A percentile compares a stretch with the other conserved stretches of the same genome.
These are phyloP conservation scores for Zygosaccharomyces rouxii DNA, from an alignment of 805 yeast genomes.

Conservation along the genomic window DNA sequence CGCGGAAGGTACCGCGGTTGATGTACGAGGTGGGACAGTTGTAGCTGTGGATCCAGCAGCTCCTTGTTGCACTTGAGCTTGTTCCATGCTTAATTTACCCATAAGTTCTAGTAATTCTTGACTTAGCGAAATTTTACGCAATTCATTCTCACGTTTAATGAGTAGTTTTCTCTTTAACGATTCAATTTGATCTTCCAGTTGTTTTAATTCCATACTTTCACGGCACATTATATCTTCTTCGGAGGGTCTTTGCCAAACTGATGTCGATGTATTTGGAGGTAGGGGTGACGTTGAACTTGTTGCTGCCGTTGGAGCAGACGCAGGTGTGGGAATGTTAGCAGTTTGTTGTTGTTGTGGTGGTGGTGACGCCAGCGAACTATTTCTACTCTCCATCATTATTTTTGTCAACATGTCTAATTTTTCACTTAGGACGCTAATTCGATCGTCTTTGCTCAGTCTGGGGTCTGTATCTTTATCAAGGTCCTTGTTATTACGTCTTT, in stretches of 20 bases:
- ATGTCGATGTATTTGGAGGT: not conserved
- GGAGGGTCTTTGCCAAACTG: constrained; percentile 13
- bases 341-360: not conserved
- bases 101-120: constrained; percentile 29
- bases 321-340: not conserved
- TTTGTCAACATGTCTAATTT: constrained; percentile 20
- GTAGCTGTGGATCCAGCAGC: not conserved
- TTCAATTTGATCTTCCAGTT: constrained; percentile 34
- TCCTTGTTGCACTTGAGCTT: not conserved
- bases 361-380: constrained; percentile 4
- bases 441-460: constrained; percentile 18
- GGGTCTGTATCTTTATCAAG: constrained; percentile 8
- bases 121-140: constrained; percentile 34
- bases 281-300: not conserved
- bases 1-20: not conserved
- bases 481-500: constrained; percentile 19
- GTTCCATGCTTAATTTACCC: constrained; percentile 22
- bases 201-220: constrained; percentile 36
- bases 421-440: constrained; percentile 17
- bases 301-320: constrained; percentile 6
- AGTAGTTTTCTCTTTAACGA: constrained; percentile 32
- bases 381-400: constrained; percentile 11
- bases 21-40: not conserved
- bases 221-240: constrained; percentile 36
- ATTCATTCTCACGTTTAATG: constrained; percentile 35